Conservation (phyloP, 208 protist species). For the Crithidia fasciculata region DNA sequence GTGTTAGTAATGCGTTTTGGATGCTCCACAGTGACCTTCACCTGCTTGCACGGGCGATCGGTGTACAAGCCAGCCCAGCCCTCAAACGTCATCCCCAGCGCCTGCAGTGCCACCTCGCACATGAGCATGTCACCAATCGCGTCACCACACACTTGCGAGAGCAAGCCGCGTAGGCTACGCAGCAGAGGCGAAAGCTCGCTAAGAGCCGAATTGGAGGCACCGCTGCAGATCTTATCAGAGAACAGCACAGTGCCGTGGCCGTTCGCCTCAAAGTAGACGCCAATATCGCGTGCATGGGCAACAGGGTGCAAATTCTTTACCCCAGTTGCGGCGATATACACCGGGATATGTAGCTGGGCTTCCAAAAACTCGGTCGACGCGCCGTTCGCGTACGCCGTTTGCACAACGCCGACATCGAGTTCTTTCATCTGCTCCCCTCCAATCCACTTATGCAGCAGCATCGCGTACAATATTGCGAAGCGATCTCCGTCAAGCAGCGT, state of each 20-base stretch:
- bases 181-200: not conserved
- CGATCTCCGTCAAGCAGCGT: constrained; percentile 85
- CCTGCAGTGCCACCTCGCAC: constrained; percentile 66
- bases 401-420: constrained; percentile 87
- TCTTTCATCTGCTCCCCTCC: constrained; percentile 34
- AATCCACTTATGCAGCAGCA: constrained; percentile 60
- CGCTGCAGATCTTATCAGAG: constrained; percentile 9
- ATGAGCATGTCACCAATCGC: constrained; percentile 83
- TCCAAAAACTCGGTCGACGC: constrained; percentile 87
- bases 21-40: constrained; percentile 58
- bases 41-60: constrained; percentile 62
- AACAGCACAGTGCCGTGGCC: constrained; percentile 96
- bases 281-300: constrained; percentile 88
- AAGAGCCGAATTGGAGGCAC: too few relatives aligned
- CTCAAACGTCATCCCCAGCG: constrained; percentile 42
- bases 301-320: constrained; percentile 95
- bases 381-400: constrained; percentile 97
- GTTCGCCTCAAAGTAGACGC: constrained; percentile 97
- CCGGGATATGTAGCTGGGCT: constrained; percentile 47
- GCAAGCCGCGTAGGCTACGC: constrained; percentile 27
- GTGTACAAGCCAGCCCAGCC: constrained; percentile 66
- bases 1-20: constrained; percentile 76
- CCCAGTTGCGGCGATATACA: constrained; percentile 83
- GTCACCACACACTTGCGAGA: constrained; percentile 89
- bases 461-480: constrained; percentile 75